Evolutionary conservation across 495 filamentous ascomycete species (phyloP).

Genomic region (Aspergillus heteromorphus): DNA sequence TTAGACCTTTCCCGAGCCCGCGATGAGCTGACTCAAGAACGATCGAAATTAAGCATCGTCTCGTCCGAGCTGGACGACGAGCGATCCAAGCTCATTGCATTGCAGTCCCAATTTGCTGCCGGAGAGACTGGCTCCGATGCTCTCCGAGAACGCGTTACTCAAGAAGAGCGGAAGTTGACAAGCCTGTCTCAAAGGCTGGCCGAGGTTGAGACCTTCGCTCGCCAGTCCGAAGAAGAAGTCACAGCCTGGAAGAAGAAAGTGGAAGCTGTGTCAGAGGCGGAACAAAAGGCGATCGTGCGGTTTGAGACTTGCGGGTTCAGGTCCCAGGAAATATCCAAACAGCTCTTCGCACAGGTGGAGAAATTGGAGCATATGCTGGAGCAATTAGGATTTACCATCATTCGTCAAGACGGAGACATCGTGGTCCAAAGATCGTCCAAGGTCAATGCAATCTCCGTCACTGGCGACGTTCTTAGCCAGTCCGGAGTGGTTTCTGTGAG

Average conservation of each 20-base stretch:
- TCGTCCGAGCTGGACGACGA: conserved; percentile 62
- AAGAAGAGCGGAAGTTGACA: conserved; percentile 60
- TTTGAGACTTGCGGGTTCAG: conserved; percentile 60
- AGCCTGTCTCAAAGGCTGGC: conserved; percentile 59
- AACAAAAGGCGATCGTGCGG: conserved; percentile 39
- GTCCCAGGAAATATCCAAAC: conserved; percentile 76
- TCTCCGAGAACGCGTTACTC: conserved; percentile 61
- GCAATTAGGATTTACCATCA: conserved; percentile 73
- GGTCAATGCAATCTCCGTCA: conserved; percentile 52
- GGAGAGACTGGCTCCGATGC: conserved; percentile 77
- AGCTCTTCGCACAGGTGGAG: conserved; percentile 72
- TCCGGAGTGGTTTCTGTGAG: conserved; percentile 48
- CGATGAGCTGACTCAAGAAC: conserved; percentile 48
- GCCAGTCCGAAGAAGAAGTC: conserved; percentile 62
- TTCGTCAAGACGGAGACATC: conserved; percentile 67
- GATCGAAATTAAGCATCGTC: conserved; percentile 51
- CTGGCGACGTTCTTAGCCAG: conserved; percentile 56
- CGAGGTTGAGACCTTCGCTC: conserved; percentile 58
- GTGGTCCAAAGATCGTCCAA: conserved; percentile 69
- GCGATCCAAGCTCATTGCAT: conserved; percentile 55
- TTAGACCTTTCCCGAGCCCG: conserved; percentile 32
- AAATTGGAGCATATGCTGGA: conserved; percentile 74
- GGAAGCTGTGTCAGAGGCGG: conserved; percentile 45
- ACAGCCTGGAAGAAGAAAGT: conserved; percentile 54
- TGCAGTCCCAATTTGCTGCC: conserved; percentile 65